Conservation (phyloP, 1,284 basidiomycete species). For the Peniophora sp. region DNA sequence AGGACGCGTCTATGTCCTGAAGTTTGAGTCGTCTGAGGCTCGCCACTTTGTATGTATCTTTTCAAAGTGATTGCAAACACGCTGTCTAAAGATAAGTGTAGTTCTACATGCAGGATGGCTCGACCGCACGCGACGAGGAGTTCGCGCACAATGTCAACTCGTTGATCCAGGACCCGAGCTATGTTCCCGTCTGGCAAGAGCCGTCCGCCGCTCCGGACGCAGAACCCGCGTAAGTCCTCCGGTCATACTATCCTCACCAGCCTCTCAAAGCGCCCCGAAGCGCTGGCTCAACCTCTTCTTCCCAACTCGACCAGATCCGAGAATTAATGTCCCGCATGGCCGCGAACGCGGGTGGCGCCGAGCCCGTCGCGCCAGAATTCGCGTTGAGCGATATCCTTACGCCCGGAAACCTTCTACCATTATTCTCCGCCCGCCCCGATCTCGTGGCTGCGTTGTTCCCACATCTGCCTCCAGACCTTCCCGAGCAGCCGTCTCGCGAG, state of each 20-base stretch:
- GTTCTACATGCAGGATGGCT: slow-evolving; percentile 79
- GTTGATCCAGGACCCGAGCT: slow-evolving; percentile 56
- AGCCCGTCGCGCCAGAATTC: slow-evolving; percentile 35
- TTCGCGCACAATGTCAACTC: slow-evolving; percentile 64
- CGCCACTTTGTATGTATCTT: slow-evolving; percentile 63
- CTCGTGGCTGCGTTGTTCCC: slow-evolving; percentile 65
- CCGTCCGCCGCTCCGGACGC: slow-evolving; percentile 10
- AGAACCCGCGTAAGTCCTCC: slow-evolving; percentile 12
- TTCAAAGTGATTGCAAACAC: neutral
- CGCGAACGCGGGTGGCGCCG: slow-evolving; percentile 13
- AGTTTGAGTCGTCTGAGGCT: slow-evolving; percentile 74
- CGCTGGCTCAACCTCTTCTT: slow-evolving; percentile 34
- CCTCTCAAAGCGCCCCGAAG: slow-evolving; percentile 20
- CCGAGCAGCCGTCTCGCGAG: slow-evolving; percentile 55
- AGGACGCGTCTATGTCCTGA: slow-evolving; percentile 70
- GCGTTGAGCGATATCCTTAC: slow-evolving; percentile 69
- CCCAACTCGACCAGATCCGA: slow-evolving; percentile 48
- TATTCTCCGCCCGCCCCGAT: slow-evolving; percentile 61
- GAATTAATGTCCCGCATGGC: slow-evolving; percentile 19
- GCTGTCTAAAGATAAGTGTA: neutral
- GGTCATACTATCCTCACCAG: slow-evolving; percentile 34
- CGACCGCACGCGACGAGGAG: slow-evolving; percentile 59
- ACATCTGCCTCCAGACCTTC: slow-evolving; percentile 68
- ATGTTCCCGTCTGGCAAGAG: slow-evolving; percentile 49
- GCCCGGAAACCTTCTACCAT: slow-evolving; percentile 55